Evolutionary conservation across 139 green algal genomes (phyloP).

Genomic region (Chlamydomonas incerta): DNA sequence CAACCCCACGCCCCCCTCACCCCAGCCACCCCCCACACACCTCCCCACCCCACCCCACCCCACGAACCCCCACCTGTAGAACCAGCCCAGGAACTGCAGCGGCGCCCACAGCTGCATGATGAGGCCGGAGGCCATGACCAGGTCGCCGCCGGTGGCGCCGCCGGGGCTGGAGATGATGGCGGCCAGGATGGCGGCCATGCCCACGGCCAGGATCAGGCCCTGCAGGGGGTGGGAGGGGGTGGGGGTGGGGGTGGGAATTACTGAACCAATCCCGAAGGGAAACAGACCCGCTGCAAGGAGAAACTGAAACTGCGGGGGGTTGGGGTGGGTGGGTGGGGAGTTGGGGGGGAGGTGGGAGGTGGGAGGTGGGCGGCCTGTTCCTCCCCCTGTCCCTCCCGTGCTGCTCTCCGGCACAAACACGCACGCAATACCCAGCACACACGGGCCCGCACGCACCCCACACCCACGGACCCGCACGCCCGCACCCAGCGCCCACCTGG

Average conservation of each 20-base stretch:
- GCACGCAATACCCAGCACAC: too few relatives aligned
- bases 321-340: too few relatives aligned
- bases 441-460: too few relatives aligned
- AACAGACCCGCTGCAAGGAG: too few relatives aligned
- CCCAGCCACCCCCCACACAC: not conserved
- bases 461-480: too few relatives aligned
- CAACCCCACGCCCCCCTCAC: not conserved
- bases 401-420: too few relatives aligned
- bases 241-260: too few relatives aligned
- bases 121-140: constrained; percentile 93
- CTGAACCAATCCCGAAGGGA: too few relatives aligned
- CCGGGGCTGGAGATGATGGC: constrained; percentile 36
- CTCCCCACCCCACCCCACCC: too few relatives aligned
- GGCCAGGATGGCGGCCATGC: constrained; percentile 26
- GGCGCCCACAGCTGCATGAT: constrained; percentile 96
- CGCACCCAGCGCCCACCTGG: constrained; percentile 66
- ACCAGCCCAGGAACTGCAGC: constrained; percentile 93
- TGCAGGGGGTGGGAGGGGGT: not conserved
- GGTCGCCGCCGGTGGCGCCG: constrained; percentile 71
- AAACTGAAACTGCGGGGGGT: not conserved
- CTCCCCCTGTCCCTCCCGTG: too few relatives aligned
- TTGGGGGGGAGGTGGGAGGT: too few relatives aligned
- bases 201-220: not conserved
- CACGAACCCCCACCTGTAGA: constrained; percentile 53
- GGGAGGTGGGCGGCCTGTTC: too few relatives aligned